Percentiles rank a stretch among this genome's conserved stretches.
Conservation (phyloP, 768 basidiomycete species). For the Boletus edulis region DNA sequence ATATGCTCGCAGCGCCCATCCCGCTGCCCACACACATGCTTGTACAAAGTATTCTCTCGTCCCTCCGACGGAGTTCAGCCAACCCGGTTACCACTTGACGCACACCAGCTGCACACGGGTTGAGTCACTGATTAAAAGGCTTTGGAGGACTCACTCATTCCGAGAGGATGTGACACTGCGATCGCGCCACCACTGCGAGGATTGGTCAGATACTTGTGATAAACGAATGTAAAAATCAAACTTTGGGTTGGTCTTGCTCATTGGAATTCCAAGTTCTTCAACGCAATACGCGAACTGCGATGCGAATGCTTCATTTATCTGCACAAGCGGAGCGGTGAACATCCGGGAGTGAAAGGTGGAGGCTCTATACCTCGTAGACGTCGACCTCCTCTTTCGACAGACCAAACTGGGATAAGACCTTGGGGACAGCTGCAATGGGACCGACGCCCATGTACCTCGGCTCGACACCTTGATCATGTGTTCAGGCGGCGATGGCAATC, state of each 20-base stretch:
- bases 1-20: constrained; percentile 83
- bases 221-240: constrained; percentile 32
- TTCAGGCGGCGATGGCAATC: constrained; percentile 4
- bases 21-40: constrained; percentile 84
- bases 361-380: constrained; percentile 61
- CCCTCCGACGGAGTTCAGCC: constrained; percentile 69
- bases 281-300: constrained; percentile 94
- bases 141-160: constrained; percentile 62
- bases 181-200: constrained; percentile 75
- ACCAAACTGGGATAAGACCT: constrained; percentile 57
- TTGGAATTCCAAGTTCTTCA: constrained; percentile 71
- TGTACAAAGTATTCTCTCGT: constrained; percentile 72
- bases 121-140: constrained; percentile 11
- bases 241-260: constrained; percentile 86
- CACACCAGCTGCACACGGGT: constrained; percentile 57
- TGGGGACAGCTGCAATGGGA: constrained; percentile 71
- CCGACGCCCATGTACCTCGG: constrained; percentile 78
- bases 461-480: constrained; percentile 53
- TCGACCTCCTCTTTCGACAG: constrained; percentile 72
- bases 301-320: constrained; percentile 92
- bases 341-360: not conserved
- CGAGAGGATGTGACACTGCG: constrained; percentile 77
- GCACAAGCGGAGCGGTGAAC: not conserved
- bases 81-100: constrained; percentile 90
- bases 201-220: not conserved